phyloP scores from a whole-genome alignment of 208 protist genomes.

The Wallacemonas sp. region DNA sequence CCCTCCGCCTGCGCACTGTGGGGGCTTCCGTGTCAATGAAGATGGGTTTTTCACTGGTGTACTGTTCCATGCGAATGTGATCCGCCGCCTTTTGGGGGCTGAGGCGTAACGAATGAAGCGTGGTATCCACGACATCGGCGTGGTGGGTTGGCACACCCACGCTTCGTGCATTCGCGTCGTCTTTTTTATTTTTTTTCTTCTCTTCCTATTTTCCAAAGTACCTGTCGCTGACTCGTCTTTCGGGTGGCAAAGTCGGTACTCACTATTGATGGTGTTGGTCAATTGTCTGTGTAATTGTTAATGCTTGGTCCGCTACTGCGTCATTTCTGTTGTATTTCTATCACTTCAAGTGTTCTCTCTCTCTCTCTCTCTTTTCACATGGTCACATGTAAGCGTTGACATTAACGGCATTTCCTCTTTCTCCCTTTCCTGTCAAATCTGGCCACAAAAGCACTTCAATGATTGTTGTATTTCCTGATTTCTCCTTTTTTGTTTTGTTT shows the following conservation, averaged over 20 bases:
- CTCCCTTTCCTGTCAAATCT: not conserved
- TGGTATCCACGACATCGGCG: no score
- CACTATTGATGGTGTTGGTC: no score
- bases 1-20: slow-evolving; percentile 33
- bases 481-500: slow-evolving; percentile 10
- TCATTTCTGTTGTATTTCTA: no score
- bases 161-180: not conserved
- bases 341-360: slow-evolving; percentile 2
- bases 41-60: slow-evolving; percentile 29
- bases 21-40: slow-evolving; percentile 36
- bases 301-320: no score
- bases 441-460: not conserved
- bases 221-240: no score
- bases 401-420: no score
- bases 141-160: no score
- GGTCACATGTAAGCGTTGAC: not conserved
- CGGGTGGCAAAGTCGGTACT: no score
- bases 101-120: not conserved
- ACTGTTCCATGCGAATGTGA: slow-evolving; percentile 29
- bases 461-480: not conserved
- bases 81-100: slow-evolving; percentile 1
- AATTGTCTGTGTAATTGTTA: no score
- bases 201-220: no score
- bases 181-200: slow-evolving; percentile 14
- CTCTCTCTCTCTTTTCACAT: slow-evolving; percentile 5